A percentile compares a stretch with the other conserved stretches of the same genome.
phyloP scores from a whole-genome alignment of 106 monocot species.

The Hemerocallis citrina region DNA sequence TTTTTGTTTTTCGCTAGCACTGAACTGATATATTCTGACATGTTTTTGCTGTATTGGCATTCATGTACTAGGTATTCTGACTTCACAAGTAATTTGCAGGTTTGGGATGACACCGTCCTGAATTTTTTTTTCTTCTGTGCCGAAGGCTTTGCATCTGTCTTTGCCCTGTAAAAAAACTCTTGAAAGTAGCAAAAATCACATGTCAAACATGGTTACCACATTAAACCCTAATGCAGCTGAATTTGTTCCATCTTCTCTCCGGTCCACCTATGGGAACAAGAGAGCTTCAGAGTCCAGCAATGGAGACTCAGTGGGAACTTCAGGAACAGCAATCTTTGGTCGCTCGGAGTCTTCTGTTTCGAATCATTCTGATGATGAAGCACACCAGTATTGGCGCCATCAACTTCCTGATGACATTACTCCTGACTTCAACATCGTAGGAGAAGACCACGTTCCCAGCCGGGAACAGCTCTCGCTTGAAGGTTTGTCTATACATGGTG shows the following conservation, averaged over 20 bases:
- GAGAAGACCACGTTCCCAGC: conserved; percentile 7
- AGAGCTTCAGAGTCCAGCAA: conserved; percentile 8
- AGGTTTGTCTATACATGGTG: conserved; percentile 37
- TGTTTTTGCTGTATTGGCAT: background rate
- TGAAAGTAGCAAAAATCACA: conserved; percentile 3
- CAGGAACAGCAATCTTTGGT: conserved; percentile 26
- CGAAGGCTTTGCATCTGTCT: background rate
- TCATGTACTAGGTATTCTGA: background rate
- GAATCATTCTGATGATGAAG: conserved; percentile 55
- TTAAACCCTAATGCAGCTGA: conserved; percentile 53
- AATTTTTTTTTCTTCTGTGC: background rate
- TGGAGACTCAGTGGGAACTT: conserved; percentile 12
- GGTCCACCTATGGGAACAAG: conserved; percentile 6
- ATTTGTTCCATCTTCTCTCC: conserved; percentile 35
- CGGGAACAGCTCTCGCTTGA: conserved; percentile 21
- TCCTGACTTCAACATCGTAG: conserved; percentile 40
- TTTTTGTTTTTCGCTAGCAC: background rate
- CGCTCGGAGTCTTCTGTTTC: conserved; percentile 34
- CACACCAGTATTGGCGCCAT: conserved; percentile 34
- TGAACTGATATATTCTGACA: background rate
- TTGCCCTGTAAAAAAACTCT: conserved; percentile 3
- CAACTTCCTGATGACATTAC: conserved; percentile 77
- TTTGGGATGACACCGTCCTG: conserved; percentile 19
- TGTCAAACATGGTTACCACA: conserved; percentile 11
- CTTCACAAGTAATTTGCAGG: conserved; percentile 20